Base-by-base conservation (phyloP, 208 protist species). In the Acanthamoeba castellanii region DNA sequence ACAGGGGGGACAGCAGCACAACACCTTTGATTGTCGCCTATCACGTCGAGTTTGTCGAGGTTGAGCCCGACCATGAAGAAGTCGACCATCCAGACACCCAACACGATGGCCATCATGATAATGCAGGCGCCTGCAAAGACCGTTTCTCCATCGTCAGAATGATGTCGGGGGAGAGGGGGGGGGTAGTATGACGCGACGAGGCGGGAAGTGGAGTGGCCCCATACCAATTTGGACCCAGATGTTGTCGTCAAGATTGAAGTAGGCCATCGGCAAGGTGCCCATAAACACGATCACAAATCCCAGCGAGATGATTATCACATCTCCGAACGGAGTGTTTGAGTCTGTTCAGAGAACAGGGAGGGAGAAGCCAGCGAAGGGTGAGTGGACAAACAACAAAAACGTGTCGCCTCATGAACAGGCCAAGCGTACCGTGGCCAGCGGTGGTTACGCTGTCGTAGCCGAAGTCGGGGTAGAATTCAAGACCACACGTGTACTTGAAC, bases 231-330 rank as follows among this genome's bases (percentile, higher is more conserved):
- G 82, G 7, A 90, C 52, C 52, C 47, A 70, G 20, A 90, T 90
- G 52, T 61, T 70, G 82, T 90, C 82, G 55, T 90, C 82, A 11
- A 90, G 82, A n/a, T 90, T 90, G 82, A 90, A 90, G 82, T 90
- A 90, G 82, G 32, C 82, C 47, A 90, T 70, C 3, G 82, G 82
- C 45, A 90, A 45, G 30, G 57, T 90, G 45, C 11, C 32, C 7
- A 90, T 45, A 11, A 90, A 70, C 3, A 90, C 82, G 20, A 90
- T 11, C 6, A 90, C 52, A 45, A 90, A 90, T 13, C 82, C 82
- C 2, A 90, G 82, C 45, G 82, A 90, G 34, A 90, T 59, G 27
- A 90, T 68, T 8, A 90, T 13, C 30, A 90, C 82, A 45, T 61
- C 52, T 18, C 82, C 82, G 59, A 90, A 90, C 4, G 82, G 82